Percentiles rank a stretch among this genome's conserved stretches.
Conservation (phyloP, 257 asterid genomes). For the Thymus quinquecostatus region DNA sequence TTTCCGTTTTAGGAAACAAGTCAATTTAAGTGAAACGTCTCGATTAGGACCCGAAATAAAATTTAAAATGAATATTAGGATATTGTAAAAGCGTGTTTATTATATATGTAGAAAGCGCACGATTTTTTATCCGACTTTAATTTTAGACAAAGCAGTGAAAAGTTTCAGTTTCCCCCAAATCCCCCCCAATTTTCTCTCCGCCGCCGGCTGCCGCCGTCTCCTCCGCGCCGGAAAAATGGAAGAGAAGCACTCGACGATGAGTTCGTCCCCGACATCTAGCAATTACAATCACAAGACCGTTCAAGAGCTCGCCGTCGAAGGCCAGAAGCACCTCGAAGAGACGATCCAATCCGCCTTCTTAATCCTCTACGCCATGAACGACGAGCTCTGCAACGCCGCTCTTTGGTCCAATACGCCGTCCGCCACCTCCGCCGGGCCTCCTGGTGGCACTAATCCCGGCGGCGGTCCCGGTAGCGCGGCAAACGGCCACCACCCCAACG, state of each 20-base stretch:
- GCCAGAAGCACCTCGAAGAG: constrained; percentile 71
- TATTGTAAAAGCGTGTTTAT: too few relatives aligned
- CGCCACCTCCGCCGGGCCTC: constrained; percentile 24
- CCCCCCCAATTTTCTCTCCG: neutral
- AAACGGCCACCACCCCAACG: constrained; percentile 54
- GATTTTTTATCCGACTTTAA: neutral
- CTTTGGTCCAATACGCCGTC: constrained; percentile 67
- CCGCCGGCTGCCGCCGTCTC: constrained; percentile 16
- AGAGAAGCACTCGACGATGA: constrained; percentile 43
- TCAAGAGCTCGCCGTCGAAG: constrained; percentile 68
- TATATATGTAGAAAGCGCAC: neutral
- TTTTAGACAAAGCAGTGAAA: neutral
- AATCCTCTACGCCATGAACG: constrained; percentile 84
- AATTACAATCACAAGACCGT: constrained; percentile 38
- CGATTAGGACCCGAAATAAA: too few relatives aligned
- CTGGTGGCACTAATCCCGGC: neutral
- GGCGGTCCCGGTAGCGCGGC: constrained; percentile 25
- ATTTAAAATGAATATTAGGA: neutral
- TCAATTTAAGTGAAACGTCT: too few relatives aligned
- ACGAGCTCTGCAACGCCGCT: constrained; percentile 83
- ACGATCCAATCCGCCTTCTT: constrained; percentile 74
- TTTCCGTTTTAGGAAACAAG: too few relatives aligned
- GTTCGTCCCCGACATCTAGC: constrained; percentile 44
- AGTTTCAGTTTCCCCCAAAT: neutral
- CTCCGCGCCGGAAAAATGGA: constrained; percentile 40